A percentile compares a stretch with the other conserved stretches of the same genome.
These are phyloP conservation scores for Diaporthe longicolla DNA, from an alignment of 2,329 filamentous ascomycete genomes.

Conservation along the genomic window DNA sequence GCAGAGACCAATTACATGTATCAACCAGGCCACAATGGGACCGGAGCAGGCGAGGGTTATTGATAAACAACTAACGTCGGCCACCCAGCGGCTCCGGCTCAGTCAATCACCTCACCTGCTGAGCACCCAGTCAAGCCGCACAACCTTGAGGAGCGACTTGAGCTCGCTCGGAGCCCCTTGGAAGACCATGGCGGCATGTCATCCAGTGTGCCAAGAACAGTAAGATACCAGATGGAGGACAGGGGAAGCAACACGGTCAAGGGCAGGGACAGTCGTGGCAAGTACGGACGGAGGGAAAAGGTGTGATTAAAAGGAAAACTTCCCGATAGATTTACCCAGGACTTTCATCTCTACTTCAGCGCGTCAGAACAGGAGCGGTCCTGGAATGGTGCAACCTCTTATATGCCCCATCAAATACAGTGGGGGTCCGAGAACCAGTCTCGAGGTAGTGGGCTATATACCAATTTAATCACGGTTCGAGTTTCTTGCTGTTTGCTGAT, in stretches of 20 bases:
- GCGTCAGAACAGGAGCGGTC: constrained; percentile 40
- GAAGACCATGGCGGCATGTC: neutral
- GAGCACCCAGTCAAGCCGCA: neutral
- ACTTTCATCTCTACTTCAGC: constrained; percentile 38
- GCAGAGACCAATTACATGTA: constrained; percentile 66
- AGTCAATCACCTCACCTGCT: constrained; percentile 1
- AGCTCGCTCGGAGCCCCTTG: neutral
- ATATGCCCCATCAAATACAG: constrained; percentile 29
- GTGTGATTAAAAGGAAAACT: constrained; percentile 37
- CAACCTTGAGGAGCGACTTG: neutral
- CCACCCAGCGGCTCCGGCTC: neutral
- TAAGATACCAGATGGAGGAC: constrained; percentile 6
- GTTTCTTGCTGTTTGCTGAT: constrained; percentile 8
- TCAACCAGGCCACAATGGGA: constrained; percentile 71
- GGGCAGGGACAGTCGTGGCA: constrained; percentile 13
- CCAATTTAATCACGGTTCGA: constrained; percentile 31
- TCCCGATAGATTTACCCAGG: constrained; percentile 40
- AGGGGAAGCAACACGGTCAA: constrained; percentile 18
- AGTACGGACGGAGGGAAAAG: constrained; percentile 7
- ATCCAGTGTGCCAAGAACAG: constrained; percentile 11
- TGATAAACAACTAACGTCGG: constrained; percentile 49
- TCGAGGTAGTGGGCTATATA: constrained; percentile 32
- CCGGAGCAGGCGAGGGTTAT: constrained; percentile 66
- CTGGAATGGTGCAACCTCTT: constrained; percentile 35
- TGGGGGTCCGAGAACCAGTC: constrained; percentile 32